These are phyloP conservation scores for Cucumis melo DNA, from an alignment of 306 rosid genomes.

Conservation along the genomic window DNA sequence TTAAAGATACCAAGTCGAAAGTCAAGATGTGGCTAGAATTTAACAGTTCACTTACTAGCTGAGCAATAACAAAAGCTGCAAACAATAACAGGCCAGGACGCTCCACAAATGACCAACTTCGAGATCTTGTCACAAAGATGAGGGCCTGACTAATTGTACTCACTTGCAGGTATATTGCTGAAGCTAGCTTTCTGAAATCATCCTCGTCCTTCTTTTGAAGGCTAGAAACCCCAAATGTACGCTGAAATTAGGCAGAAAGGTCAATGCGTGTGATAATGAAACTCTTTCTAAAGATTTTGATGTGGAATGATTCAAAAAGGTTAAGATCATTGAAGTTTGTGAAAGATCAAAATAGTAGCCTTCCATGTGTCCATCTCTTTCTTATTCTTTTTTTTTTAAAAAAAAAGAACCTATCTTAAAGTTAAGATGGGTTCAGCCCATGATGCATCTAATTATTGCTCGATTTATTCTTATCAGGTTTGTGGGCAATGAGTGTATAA, in stretches of 20 bases:
- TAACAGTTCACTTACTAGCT: constrained; percentile 41
- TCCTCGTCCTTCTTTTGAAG: constrained; percentile 28
- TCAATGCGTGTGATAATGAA: background rate
- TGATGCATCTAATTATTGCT: too few relatives aligned
- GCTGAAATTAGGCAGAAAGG: constrained; percentile 19
- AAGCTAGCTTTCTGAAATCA: constrained; percentile 48
- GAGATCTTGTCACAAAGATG: constrained; percentile 60
- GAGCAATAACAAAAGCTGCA: constrained; percentile 55
- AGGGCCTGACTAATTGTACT: constrained; percentile 77
- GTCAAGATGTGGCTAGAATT: background rate
- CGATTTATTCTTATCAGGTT: background rate
- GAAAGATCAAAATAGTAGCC: background rate
- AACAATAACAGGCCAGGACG: constrained; percentile 62
- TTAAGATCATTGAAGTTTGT: background rate
- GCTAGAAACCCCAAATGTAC: constrained; percentile 64
- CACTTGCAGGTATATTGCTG: constrained; percentile 72
- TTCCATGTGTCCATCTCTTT: too few relatives aligned
- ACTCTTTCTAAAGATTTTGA: background rate
- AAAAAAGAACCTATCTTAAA: too few relatives aligned
- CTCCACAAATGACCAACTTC: constrained; percentile 66
- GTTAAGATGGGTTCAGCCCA: too few relatives aligned
- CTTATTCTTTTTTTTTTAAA: too few relatives aligned
- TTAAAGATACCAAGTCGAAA: background rate
- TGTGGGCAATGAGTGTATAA: background rate
- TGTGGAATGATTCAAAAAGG: background rate